These are phyloP conservation scores for Amniculicola lignicola DNA, from an alignment of 495 filamentous ascomycete species.

Conservation along the genomic window DNA sequence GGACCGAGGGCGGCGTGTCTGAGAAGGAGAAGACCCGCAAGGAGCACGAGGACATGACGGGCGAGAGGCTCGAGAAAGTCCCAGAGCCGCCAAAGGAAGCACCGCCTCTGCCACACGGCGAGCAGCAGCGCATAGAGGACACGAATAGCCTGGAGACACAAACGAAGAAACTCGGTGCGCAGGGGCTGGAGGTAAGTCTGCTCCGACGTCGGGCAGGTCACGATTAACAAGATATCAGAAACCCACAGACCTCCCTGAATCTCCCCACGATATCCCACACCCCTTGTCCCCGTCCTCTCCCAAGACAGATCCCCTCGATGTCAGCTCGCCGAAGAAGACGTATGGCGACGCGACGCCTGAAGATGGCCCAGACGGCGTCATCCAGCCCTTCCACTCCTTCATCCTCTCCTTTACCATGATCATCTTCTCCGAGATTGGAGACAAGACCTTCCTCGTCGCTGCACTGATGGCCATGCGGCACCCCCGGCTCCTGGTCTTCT, in stretches of 20 bases:
- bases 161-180: constrained; percentile 43
- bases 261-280: constrained; percentile 71
- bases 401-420: constrained; percentile 95
- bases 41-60: constrained; percentile 56
- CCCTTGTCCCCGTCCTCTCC: constrained; percentile 59
- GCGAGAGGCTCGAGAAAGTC: constrained; percentile 63
- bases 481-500: constrained; percentile 86
- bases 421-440: constrained; percentile 92
- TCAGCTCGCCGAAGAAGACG: constrained; percentile 46
- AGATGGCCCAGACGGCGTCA: constrained; percentile 54
- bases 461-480: constrained; percentile 99
- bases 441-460: constrained; percentile 97
- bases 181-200: constrained; percentile 63
- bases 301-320: constrained; percentile 59
- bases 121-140: constrained; percentile 55
- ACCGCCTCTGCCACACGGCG: constrained; percentile 74
- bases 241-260: constrained; percentile 75
- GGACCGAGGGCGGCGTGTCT: constrained; percentile 80
- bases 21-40: constrained; percentile 74
- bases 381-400: constrained; percentile 86
- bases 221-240: constrained; percentile 55
- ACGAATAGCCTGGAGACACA: constrained; percentile 44
- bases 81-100: constrained; percentile 81
- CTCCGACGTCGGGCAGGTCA: constrained; percentile 4
- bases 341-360: constrained; percentile 34